Base-by-base conservation (phyloP, 257 asterid genomes). In the Ophiorrhiza pumila region DNA sequence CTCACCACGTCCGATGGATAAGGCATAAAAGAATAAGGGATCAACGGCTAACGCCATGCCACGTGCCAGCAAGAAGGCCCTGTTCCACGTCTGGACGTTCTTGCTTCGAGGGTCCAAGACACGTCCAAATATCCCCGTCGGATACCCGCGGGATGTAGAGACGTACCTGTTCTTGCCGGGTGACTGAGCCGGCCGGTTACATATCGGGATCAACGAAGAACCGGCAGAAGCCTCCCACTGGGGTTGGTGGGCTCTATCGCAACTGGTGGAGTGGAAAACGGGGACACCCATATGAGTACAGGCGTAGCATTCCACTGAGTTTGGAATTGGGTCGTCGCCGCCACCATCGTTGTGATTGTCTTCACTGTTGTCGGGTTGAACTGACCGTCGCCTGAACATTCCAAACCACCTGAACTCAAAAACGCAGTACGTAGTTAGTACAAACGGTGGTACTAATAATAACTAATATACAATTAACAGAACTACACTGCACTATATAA, bases 171-270 rank as follows among this genome's bases (percentile, higher is more conserved):
- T 31, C 69, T 72, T 68, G 1, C 65, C 37, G 42, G 71, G 29
- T 31, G 71, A 82, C 39, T 17, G 83, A 3, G 79, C 77, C 13
- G 85, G 57, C 37, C 89, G 89, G 77, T 79, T 69, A 22, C 72
- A 80, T 41, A 89, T 91, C 3, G 97, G 97, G 65, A 87, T 74
- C 31, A 93, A 20, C 0, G 96, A 91, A 1, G 98, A 93, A 60
- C 98, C 97, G 78, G 98, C 97, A 5, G 92, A 85, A 13, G 97
- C 97, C 76, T 91, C 98, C 98, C 96, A 93, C 71, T 89, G 95
- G 2, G 96, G 97, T 58, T 83, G 94, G 89, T 85, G 76, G 10
- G 96, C 96, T 10, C 69, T 49, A 87, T 93, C 96, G 87, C 96
- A 93, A 80, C 96, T 89, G 66, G 96, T 91, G 79, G 97, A 93